These are phyloP conservation scores for Phellinidium pouzarii DNA, from an alignment of 1,284 basidiomycete genomes.

Conservation along the genomic window DNA sequence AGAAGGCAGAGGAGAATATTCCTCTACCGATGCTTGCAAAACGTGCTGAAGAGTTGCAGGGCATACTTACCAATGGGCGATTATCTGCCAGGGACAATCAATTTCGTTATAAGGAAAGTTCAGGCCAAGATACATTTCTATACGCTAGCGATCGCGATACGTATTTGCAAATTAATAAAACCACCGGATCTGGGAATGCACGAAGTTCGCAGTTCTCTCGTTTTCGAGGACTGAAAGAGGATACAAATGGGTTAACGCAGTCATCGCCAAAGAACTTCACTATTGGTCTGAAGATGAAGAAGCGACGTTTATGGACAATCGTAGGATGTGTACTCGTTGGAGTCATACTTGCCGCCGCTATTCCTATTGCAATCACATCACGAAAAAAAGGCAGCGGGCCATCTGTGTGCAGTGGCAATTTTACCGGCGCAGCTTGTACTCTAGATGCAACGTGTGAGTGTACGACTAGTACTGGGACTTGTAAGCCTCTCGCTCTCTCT, in stretches of 20 bases:
- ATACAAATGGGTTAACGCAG: not conserved
- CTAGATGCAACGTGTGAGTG: conserved; percentile 60
- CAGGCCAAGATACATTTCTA: not conserved
- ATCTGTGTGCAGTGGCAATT: conserved; percentile 33
- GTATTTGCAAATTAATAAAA: conserved; percentile 6
- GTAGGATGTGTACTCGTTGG: conserved; percentile 32
- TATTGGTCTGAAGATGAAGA: conserved; percentile 25
- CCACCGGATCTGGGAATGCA: conserved; percentile 12
- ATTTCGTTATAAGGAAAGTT: conserved; percentile 10
- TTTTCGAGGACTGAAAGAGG: conserved; percentile 7
- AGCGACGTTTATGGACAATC: conserved; percentile 27
- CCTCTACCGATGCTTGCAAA: conserved; percentile 46
- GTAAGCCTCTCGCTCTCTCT: conserved; percentile 48
- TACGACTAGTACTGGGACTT: conserved; percentile 38
- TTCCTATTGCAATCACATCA: conserved; percentile 35
- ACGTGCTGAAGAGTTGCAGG: conserved; percentile 42
- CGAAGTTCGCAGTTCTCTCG: conserved; percentile 4
- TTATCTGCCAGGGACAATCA: conserved; percentile 29
- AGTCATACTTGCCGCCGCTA: conserved; percentile 31
- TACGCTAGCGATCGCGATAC: conserved; percentile 11
- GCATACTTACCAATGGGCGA: conserved; percentile 45
- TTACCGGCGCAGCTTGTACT: conserved; percentile 45
- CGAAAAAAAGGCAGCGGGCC: conserved; percentile 22
- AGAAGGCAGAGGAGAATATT: conserved; percentile 38
- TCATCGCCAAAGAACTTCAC: conserved; percentile 6